Base-by-base conservation (phyloP, 2,329 filamentous ascomycete species). In the Penicillium sp. region DNA sequence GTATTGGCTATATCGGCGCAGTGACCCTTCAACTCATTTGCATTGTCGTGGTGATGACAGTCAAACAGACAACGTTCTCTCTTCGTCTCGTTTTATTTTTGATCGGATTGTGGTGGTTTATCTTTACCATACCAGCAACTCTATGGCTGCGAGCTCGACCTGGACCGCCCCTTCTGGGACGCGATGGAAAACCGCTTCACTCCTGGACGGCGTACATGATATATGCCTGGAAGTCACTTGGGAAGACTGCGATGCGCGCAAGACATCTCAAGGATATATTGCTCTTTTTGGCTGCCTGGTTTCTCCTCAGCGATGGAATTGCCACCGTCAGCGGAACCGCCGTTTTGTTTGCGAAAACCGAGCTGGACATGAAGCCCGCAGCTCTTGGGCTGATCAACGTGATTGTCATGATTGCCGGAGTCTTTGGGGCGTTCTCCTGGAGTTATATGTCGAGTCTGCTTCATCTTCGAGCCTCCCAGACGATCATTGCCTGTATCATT, bases 321-420 rank as follows among this genome's bases (percentile, higher is more conserved):
- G 93, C 93, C 6, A 97, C 93, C 0, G 92, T 95, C 0, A 93
- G 88, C 29, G 92, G 90, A 12, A 97, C 93, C 0, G 93, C 93
- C 0, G 90, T 97, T 25, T 78, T 98, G 8, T 98, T 96, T 67
- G 93, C 92, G 35, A 97, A 97, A 73, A 97, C 92, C 0, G 83
- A 90, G 55, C 77, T 98, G 8, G 82, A 87, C 56, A 98, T 98
- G 93, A 80, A 85, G 50, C 85, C 91, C 0, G 89, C 89, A 70
- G 88, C 88, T 2, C 74, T 98, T 23, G 93, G 89, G 5, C 78
- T 97, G 66, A 96, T 98, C 68, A 95, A 91, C 63, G 89, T 97
- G 46, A 91, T 96, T 58, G 88, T 87, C 31, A 97, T 92, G 10
- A 72, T 87, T 37, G 84, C 83, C 5, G 93, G 93, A 25, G 87